phyloP scores from a whole-genome alignment of 345 rosid genomes.

The Dovyalis caffra region DNA sequence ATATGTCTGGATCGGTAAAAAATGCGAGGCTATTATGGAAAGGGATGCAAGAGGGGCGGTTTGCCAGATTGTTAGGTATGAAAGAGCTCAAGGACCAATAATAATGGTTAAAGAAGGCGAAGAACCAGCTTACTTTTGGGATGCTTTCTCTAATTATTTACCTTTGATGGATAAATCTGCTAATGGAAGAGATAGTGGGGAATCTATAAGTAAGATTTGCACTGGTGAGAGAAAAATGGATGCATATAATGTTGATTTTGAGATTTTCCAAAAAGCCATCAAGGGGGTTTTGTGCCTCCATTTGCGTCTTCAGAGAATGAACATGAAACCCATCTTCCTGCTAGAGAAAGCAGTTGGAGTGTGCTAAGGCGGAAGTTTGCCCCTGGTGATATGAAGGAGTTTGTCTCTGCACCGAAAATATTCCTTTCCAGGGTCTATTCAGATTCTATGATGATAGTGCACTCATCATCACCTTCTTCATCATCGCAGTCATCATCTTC shows the following conservation, averaged over 20 bases:
- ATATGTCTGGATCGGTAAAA: constrained; percentile 91
- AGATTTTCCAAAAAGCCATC: constrained; percentile 78
- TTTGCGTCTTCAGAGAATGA: constrained; percentile 79
- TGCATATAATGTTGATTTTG: constrained; percentile 82
- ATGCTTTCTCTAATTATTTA: constrained; percentile 65
- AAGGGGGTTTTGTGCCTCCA: constrained; percentile 91
- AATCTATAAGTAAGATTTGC: constrained; percentile 36
- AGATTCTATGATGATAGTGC: constrained; percentile 90
- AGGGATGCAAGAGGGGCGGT: constrained; percentile 95
- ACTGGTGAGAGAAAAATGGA: constrained; percentile 74
- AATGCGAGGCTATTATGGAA: constrained; percentile 84
- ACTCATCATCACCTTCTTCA: constrained; percentile 57
- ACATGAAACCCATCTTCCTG: constrained; percentile 88
- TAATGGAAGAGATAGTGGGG: constrained; percentile 31
- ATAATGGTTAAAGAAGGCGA: constrained; percentile 77
- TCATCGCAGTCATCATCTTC: constrained; percentile 46
- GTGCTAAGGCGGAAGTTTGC: constrained; percentile 80
- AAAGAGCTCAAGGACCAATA: constrained; percentile 76
- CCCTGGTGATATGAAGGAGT: constrained; percentile 65
- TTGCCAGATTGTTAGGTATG: constrained; percentile 92
- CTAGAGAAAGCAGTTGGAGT: constrained; percentile 96
- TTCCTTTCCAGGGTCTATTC: constrained; percentile 83
- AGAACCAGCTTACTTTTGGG: constrained; percentile 87
- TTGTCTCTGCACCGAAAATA: constrained; percentile 58
- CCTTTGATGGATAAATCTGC: constrained; percentile 71